Conservation (phyloP, 306 rosid species). For the Luffa aegyptiaca region DNA sequence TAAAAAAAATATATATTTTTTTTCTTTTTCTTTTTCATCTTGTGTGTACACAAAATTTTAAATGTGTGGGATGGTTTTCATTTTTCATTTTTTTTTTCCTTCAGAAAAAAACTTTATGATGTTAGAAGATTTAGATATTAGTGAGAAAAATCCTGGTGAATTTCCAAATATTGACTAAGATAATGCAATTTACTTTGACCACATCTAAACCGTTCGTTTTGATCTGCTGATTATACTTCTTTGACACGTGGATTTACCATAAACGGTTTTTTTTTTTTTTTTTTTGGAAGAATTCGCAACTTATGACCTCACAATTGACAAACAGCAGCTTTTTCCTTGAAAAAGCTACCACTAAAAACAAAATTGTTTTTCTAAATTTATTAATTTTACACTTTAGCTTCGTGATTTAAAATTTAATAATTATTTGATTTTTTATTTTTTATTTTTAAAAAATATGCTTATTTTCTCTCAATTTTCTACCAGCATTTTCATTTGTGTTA, state of each 20-base stretch:
- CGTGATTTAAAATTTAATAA: too few species aligned
- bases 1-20: too few species aligned
- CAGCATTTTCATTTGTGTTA: too few species aligned
- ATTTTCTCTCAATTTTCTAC: too few species aligned
- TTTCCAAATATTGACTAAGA: not conserved
- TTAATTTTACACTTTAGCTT: too few species aligned
- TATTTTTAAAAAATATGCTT: too few species aligned
- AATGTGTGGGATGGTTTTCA: not conserved
- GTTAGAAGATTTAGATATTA: not conserved
- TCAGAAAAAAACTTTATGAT: not conserved
- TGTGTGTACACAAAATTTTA: too few species aligned
- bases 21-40: too few species aligned
- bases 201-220: not conserved
- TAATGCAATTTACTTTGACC: not conserved
- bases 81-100: not conserved
- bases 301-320: not conserved
- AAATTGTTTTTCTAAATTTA: too few species aligned
- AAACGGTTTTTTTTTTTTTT: not conserved
- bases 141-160: not conserved
- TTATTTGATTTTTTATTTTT: too few species aligned
- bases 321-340: too few species aligned
- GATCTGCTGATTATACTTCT: not conserved
- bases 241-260: not conserved
- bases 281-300: not conserved
- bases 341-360: too few species aligned